Evolutionary conservation across 371 early-diverging fungal species (phyloP).

Genomic region (Mucor lusitanicus): DNA sequence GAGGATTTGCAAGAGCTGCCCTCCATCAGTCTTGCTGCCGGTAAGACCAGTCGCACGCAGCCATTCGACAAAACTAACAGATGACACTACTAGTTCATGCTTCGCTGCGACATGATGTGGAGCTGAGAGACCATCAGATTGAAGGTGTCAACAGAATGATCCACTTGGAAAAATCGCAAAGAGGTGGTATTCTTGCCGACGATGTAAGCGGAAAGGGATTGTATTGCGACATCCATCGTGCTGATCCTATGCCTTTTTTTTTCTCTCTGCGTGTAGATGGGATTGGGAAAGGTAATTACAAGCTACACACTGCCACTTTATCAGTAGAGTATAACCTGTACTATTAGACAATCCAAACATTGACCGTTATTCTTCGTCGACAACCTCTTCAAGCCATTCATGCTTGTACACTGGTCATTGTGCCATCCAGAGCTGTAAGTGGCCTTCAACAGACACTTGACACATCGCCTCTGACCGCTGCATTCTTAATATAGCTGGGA

Average conservation of each 20-base stretch:
- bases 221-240: neutral
- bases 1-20: conserved; percentile 32
- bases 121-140: conserved; percentile 37
- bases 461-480: neutral
- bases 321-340: neutral
- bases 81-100: conserved; percentile 33
- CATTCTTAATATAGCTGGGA: conserved; percentile 24
- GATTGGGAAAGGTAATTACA: conserved; percentile 39
- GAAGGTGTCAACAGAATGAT: conserved; percentile 44
- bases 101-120: conserved; percentile 26
- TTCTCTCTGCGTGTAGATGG: conserved; percentile 38
- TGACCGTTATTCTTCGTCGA: conserved; percentile 37
- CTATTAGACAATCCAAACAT: conserved; percentile 40
- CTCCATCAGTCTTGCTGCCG: conserved; percentile 36
- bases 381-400: conserved; percentile 34
- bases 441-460: no score
- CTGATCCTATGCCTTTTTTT: neutral
- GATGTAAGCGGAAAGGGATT: conserved; percentile 25
- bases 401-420: conserved; percentile 39
- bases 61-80: neutral
- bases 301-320: neutral
- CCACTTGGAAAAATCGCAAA: conserved; percentile 30
- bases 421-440: conserved; percentile 43
- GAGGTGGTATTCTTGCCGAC: conserved; percentile 50
- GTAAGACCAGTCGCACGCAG: conserved; percentile 9